A percentile compares a stretch with the other conserved stretches of the same genome.
phyloP scores from a whole-genome alignment of 2,329 filamentous ascomycete genomes.

The Tolypocladium guangdongense region DNA sequence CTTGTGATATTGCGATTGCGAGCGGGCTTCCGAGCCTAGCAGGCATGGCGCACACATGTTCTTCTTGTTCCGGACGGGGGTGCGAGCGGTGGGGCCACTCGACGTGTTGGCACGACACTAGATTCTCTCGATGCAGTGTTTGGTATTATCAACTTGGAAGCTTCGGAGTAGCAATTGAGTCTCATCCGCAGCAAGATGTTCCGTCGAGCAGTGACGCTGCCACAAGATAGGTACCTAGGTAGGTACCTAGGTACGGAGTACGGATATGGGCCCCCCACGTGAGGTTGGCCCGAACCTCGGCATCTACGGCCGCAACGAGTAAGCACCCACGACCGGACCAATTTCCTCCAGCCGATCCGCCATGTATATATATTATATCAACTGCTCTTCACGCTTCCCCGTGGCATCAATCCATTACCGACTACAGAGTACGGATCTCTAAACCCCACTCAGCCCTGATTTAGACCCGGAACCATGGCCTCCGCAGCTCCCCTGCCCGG shows the following conservation, averaged over 20 bases:
- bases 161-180: background rate
- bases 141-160: no score
- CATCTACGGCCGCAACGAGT: background rate
- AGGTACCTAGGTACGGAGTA: background rate
- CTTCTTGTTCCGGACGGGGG: no score
- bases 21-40: background rate
- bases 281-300: background rate
- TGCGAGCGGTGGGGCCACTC: background rate
- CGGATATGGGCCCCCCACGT: background rate
- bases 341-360: background rate
- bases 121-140: no score
- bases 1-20: background rate
- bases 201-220: background rate
- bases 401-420: background rate
- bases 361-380: background rate
- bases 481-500: constrained; percentile 15
- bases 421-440: background rate
- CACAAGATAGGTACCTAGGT: no score
- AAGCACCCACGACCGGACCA: background rate
- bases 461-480: background rate
- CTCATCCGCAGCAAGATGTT: background rate
- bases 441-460: background rate
- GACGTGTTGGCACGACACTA: background rate
- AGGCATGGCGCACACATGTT: background rate
- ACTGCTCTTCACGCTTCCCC: background rate